Base-by-base conservation (phyloP, 169 alveolate species). In the Ichthyophthirius multifiliis region DNA sequence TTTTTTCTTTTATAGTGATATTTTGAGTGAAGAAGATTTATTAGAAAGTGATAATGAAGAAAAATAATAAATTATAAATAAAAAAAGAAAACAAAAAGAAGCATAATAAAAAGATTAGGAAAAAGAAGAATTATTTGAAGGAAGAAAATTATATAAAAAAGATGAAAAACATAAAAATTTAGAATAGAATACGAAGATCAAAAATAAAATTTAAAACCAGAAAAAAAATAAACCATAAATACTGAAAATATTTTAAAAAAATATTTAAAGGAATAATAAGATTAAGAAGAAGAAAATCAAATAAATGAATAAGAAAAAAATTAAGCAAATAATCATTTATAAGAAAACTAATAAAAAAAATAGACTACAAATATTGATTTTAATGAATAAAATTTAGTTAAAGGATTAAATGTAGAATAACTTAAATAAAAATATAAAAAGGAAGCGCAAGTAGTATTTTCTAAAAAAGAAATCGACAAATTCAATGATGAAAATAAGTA, bases 381-480 rank as follows among this genome's bases (percentile, higher is more conserved):
- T 12, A 39, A 73, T 20, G 81, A 67, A 18, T 65, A 81, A 73
- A 55, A 67, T n/a, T 73, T 67, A 44, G 47, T 62, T 27, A 76
- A 71, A 16, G 76, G 82, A 16, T 46, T 71, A 35, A 48, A 81
- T 27, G 55, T 71, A 12, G 43, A 71, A 44, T 48, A 71, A 15
- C 15, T 48, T 27, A 81, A 71, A 55, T 37, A 47, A 32, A 67
- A 73, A 32, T 48, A 71, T 71, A 76, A 81, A 27, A 81, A 81
- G 27, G 30, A 71, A 39, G 75, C 35, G 13, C 13, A 71, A 6
- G 20, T 35, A 27, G 62, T 71, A 30, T 81, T 81, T 23, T 55
- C 41, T n/a, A 55, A 20, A 37, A 48, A 67, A 71, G 86, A 81
- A 0, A 46, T 81, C n/a, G 71, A 81, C 65, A 63, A 47, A 46